phyloP scores from a whole-genome alignment of 805 yeast genomes.

The Metschnikowia peoriensis region DNA sequence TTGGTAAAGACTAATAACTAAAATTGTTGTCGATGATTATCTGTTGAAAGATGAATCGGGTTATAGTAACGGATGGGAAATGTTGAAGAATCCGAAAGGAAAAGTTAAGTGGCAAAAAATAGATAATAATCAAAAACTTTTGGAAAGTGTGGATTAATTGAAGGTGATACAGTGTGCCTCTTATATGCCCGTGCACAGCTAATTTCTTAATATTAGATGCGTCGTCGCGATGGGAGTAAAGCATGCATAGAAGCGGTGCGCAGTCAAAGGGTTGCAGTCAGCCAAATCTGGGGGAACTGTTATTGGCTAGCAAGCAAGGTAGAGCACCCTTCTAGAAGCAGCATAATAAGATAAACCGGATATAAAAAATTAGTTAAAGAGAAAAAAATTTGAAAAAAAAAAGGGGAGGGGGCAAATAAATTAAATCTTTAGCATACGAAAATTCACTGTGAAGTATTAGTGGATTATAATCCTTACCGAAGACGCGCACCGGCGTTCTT shows the following conservation, averaged over 20 bases:
- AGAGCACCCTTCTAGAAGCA: not conserved
- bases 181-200: constrained; percentile 5
- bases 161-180: not conserved
- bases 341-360: no score
- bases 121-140: not conserved
- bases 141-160: not conserved
- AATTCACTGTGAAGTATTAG: not conserved
- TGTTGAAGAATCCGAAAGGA: not conserved
- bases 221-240: not conserved
- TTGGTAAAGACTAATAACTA: not conserved
- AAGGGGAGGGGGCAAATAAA: no score
- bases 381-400: no score
- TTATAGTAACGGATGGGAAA: not conserved
- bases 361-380: not conserved
- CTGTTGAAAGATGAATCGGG: constrained; percentile 5
- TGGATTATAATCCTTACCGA: constrained; percentile 26
- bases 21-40: not conserved
- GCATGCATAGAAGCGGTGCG: constrained; percentile 9
- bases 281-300: not conserved
- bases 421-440: not conserved
- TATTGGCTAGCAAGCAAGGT: not conserved
- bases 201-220: not conserved
- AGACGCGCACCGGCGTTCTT: constrained; percentile 89
- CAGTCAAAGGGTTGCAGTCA: constrained; percentile 10
- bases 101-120: not conserved